phyloP scores from a whole-genome alignment of 2,329 filamentous ascomycete species.

The Phaeomoniella chlamydospora region DNA sequence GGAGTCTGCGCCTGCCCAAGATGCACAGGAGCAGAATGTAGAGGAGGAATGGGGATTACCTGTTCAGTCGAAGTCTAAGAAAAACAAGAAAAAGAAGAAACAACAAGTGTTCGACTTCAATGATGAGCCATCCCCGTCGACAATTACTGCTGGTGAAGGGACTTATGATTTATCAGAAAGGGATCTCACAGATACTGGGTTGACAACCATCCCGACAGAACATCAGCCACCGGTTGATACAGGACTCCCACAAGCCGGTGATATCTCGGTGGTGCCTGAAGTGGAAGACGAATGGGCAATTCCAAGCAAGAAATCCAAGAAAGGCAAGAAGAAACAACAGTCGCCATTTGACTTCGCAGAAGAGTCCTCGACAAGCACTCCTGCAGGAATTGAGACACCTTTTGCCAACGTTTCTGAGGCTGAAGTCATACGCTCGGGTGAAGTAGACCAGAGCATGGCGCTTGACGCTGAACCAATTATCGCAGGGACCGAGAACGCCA shows the following conservation, averaged over 20 bases:
- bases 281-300: slow-evolving; percentile 5
- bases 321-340: slow-evolving; percentile 16
- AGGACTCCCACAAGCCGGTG: background rate
- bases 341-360: slow-evolving; percentile 7
- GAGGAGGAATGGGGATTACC: too few relatives aligned
- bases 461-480: background rate
- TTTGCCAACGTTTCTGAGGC: background rate
- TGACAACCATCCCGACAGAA: too few relatives aligned
- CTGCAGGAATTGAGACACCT: background rate
- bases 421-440: background rate
- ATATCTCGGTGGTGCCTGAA: background rate
- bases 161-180: too few relatives aligned
- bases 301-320: slow-evolving; percentile 9
- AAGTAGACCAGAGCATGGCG: background rate
- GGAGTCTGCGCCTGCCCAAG: too few relatives aligned
- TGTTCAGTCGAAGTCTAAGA: background rate
- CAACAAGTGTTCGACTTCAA: slow-evolving; percentile 2
- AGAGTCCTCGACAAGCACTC: slow-evolving; percentile 1
- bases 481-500: slow-evolving; percentile 1
- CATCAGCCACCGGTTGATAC: background rate
- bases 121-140: background rate
- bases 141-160: slow-evolving; percentile 1
- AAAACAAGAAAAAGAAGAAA: slow-evolving; percentile 10
- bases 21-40: too few relatives aligned
- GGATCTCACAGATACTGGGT: too few relatives aligned